phyloP scores from a whole-genome alignment of 139 green algal genomes.

The Dunaliella primolecta region DNA sequence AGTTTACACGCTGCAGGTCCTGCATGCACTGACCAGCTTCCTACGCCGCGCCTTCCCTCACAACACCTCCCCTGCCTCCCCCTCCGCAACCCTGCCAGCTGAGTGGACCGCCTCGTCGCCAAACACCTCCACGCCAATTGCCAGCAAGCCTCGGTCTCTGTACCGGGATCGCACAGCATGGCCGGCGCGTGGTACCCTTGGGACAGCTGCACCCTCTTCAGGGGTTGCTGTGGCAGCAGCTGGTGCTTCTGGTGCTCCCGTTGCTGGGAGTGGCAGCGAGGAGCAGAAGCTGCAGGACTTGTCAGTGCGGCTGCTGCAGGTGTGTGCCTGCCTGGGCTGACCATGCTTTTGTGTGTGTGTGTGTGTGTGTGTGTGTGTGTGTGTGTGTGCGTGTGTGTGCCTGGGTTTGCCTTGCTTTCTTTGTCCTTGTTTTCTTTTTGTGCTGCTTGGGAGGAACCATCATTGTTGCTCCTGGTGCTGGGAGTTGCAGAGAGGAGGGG shows the following conservation, averaged over 20 bases:
- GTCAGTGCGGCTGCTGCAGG: slow-evolving; percentile 15
- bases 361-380: too few relatives aligned
- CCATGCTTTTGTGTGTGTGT: too few relatives aligned
- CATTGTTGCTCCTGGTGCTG: too few relatives aligned
- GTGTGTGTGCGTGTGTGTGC: too few relatives aligned
- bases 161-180: not conserved
- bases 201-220: not conserved
- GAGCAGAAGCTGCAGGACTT: not conserved
- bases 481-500: too few relatives aligned
- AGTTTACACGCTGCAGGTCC: too few relatives aligned
- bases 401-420: too few relatives aligned
- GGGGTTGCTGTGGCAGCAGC: not conserved
- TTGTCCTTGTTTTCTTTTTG: too few relatives aligned
- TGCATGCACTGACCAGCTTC: slow-evolving; percentile 26
- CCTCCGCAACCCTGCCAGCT: not conserved
- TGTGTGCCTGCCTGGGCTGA: too few relatives aligned
- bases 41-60: slow-evolving; percentile 17
- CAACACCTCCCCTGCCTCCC: not conserved
- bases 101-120: slow-evolving; percentile 6
- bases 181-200: not conserved
- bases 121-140: not conserved
- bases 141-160: not conserved
- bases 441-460: too few relatives aligned
- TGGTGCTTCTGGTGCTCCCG: not conserved
- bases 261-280: too few relatives aligned